These are phyloP conservation scores for Xerocomellus dryophilus DNA, from an alignment of 768 basidiomycete species.

Conservation along the genomic window DNA sequence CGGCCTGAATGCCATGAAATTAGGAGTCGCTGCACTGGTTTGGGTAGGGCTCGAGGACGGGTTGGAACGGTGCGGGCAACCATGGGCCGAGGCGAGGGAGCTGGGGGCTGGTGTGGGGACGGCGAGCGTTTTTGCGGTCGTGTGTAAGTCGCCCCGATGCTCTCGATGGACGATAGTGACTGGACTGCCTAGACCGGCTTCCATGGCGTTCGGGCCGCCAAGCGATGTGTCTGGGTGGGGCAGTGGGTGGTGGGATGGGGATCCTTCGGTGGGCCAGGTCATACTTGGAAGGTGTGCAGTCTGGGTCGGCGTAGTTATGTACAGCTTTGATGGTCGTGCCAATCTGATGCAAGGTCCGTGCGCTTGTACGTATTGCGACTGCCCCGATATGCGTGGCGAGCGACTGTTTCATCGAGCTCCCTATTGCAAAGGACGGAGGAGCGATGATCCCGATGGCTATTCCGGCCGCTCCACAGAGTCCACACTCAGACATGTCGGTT, in stretches of 20 bases:
- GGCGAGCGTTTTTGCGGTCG: constrained; percentile 52
- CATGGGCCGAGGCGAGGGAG: constrained; percentile 44
- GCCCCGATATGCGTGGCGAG: not conserved
- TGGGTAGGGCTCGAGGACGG: constrained; percentile 53
- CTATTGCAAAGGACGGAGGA: constrained; percentile 8
- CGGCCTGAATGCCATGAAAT: constrained; percentile 50
- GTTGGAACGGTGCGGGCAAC: constrained; percentile 34
- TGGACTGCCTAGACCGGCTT: constrained; percentile 49
- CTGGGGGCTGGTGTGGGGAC: constrained; percentile 66
- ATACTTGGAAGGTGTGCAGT: constrained; percentile 26
- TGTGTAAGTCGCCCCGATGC: constrained; percentile 41
- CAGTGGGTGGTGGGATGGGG: constrained; percentile 54
- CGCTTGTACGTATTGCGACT: constrained; percentile 5
- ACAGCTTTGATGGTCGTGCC: not conserved
- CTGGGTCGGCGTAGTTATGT: constrained; percentile 3
- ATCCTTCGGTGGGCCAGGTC: constrained; percentile 40
- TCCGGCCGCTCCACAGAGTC: constrained; percentile 4
- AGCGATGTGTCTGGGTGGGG: constrained; percentile 51
- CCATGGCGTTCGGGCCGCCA: constrained; percentile 48
- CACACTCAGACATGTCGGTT: constrained; percentile 10
- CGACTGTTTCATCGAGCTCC: constrained; percentile 1
- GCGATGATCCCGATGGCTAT: constrained; percentile 6
- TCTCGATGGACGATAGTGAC: not conserved
- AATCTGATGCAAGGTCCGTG: constrained; percentile 8
- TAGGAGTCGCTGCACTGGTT: constrained; percentile 45